Base-by-base conservation (phyloP, 225 moss, liverwort and hornwort species). In the Polytrichum commune region DNA sequence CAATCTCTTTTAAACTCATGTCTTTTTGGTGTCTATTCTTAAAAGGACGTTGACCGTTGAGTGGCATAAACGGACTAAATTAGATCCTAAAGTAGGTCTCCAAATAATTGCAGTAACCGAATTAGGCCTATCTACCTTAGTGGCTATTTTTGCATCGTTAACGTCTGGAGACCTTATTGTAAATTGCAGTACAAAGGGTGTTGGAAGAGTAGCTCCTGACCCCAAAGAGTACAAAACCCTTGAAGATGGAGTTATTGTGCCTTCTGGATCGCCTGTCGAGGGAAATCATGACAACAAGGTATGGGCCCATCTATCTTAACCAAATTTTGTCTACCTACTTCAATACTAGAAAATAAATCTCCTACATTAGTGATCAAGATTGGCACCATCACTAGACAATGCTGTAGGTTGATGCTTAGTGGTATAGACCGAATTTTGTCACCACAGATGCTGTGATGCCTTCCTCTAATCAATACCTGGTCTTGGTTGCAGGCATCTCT, bases 131-230 rank as follows among this genome's bases (percentile, higher is more conserved):
- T 58, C 58, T n/a, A 1, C 22, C 58, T 58, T 58, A 4, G 58
- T 20, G 58, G 24, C 22, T 24, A n/a, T 6, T 2, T 24, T 58
- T 23, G 20, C 58, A 58, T 58, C 1, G 7, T 9, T 58, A 58
- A 58, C 24, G 22, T 58, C 1, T n/a, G 1, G n/a, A 8, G 24
- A 7, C 6, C 9, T 20, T 22, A n/a, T 70, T 92, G 91, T 90
- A 98, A 58, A n/a, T 70, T 92, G 91, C 92, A 98, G 97, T 69
- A 98, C 97, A 19, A 98, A 94, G 72, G 97, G 97, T 54, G 67
- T 91, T 8, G 97, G 97, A 62, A 30, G 7, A 65, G 81, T 74
- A 38, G 72, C 84, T 60, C 97, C 97, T 65, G 74, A 94, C 63
- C 79, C 92, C 19, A 75, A 90, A 24, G 79, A 85, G 28, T 55